A percentile compares a stretch with the other conserved stretches of the same genome.
Evolutionary conservation across 2,329 filamentous ascomycete genomes (phyloP).

Genomic region (Exserohilum turcica): DNA sequence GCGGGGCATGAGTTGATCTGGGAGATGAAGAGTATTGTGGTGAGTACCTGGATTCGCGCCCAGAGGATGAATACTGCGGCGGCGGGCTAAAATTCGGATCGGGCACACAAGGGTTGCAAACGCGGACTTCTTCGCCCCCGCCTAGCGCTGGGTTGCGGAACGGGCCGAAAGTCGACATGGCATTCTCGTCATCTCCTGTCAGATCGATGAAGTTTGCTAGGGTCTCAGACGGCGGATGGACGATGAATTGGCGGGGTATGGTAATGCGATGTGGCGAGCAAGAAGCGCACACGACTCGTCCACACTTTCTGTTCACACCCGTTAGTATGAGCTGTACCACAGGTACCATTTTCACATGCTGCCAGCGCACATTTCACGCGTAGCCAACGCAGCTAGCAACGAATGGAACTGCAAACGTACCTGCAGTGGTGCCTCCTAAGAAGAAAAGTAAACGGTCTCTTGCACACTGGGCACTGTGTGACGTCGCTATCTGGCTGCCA

Average conservation of each 20-base stretch:
- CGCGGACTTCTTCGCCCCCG: constrained; percentile 69
- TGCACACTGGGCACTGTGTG: constrained; percentile 82
- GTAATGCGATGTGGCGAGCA: constrained; percentile 96
- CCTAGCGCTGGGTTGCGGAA: constrained; percentile 59
- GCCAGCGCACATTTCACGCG: neutral
- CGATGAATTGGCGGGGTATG: constrained; percentile 91
- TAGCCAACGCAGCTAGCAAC: neutral
- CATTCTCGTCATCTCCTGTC: constrained; percentile 47
- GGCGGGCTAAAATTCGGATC: constrained; percentile 68
- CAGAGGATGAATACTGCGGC: constrained; percentile 51
- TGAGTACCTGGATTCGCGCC: constrained; percentile 5
- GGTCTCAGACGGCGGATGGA: constrained; percentile 63
- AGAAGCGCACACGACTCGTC: constrained; percentile 83
- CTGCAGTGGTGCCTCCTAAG: constrained; percentile 93
- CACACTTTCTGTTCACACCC: constrained; percentile 71
- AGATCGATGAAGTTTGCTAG: constrained; percentile 50
- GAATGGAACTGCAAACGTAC: constrained; percentile 50
- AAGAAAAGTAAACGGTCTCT: constrained; percentile 78
- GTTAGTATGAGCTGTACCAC: constrained; percentile 1
- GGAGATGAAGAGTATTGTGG: constrained; percentile 10
- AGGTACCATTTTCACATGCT: neutral
- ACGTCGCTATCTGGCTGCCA: constrained; percentile 93
- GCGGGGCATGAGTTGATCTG: constrained; percentile 13
- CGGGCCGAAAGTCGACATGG: constrained; percentile 36
- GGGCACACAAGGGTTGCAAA: constrained; percentile 75